These are phyloP conservation scores for Colletotrichum lupini DNA, from an alignment of 2,329 filamentous ascomycete genomes.

Conservation along the genomic window DNA sequence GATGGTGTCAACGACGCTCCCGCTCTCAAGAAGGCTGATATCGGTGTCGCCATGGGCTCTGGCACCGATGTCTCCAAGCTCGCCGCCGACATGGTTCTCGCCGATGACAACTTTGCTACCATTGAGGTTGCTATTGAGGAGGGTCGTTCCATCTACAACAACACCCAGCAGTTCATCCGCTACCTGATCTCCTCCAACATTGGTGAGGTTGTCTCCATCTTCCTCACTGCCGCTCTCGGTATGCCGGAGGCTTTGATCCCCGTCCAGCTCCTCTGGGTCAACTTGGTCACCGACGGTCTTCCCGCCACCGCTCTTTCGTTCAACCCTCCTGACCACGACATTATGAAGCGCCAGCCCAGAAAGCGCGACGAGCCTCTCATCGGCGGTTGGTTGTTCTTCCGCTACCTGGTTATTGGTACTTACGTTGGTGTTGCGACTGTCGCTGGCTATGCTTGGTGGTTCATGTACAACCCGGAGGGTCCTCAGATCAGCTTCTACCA, in stretches of 20 bases:
- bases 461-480: constrained; percentile 92
- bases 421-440: constrained; percentile 97
- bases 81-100: constrained; percentile 97
- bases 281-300: constrained; percentile 96
- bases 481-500: constrained; percentile 94
- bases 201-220: constrained; percentile 98
- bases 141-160: constrained; percentile 98
- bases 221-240: constrained; percentile 93
- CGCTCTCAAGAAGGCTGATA: constrained; percentile 97
- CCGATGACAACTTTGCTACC: constrained; percentile 98
- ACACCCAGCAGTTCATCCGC: constrained; percentile 99
- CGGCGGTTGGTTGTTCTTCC: constrained; percentile 95
- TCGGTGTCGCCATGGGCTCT: constrained; percentile 98
- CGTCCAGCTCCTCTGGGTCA: constrained; percentile 98
- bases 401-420: constrained; percentile 94
- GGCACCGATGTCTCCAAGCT: constrained; percentile 97
- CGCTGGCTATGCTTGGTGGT: constrained; percentile 99
- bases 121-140: constrained; percentile 97
- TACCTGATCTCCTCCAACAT: constrained; percentile 99
- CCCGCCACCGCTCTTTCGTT: constrained; percentile 96
- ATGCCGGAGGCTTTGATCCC: constrained; percentile 98
- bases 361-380: constrained; percentile 95
- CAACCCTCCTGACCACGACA: constrained; percentile 98
- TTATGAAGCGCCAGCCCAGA: constrained; percentile 92
- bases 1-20: constrained; percentile 99